phyloP scores from a whole-genome alignment of 2,329 filamentous ascomycete species.

The Botrytis tulipae region DNA sequence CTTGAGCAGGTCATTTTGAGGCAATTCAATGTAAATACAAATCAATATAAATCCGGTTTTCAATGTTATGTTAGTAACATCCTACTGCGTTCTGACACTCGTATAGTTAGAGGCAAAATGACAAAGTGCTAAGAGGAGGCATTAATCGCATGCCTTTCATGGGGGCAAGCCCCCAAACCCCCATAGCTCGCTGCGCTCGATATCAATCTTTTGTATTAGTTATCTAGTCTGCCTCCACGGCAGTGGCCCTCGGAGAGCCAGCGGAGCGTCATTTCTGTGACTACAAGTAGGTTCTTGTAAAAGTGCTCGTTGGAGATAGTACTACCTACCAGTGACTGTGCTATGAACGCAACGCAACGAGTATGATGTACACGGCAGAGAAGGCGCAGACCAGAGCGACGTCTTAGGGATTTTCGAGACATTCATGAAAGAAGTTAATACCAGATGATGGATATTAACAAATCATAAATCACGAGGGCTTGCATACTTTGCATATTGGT shows the following conservation, averaged over 20 bases:
- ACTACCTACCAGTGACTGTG: neutral
- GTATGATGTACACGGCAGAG: neutral
- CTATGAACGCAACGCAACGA: neutral
- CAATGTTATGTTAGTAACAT: neutral
- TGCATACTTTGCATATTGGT: neutral
- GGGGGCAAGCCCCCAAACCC: neutral
- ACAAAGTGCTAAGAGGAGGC: neutral
- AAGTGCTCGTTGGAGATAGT: neutral
- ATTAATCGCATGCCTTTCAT: neutral
- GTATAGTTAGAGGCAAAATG: neutral
- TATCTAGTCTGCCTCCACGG: neutral
- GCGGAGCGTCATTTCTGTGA: neutral
- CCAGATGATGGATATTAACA: neutral
- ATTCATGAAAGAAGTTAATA: neutral
- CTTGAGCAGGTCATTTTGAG: neutral
- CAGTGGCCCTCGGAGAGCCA: neutral
- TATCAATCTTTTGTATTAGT: neutral
- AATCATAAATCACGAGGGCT: constrained; percentile 1
- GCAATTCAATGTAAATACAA: neutral
- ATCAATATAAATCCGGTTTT: neutral
- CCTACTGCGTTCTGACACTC: neutral
- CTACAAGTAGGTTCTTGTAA: neutral
- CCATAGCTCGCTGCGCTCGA: constrained; percentile 1
- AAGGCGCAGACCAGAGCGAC: neutral
- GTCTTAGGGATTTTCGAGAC: neutral